Evolutionary conservation across 164 flowering plant species (phyloP).

Genomic region (Magnolia officinalis): DNA sequence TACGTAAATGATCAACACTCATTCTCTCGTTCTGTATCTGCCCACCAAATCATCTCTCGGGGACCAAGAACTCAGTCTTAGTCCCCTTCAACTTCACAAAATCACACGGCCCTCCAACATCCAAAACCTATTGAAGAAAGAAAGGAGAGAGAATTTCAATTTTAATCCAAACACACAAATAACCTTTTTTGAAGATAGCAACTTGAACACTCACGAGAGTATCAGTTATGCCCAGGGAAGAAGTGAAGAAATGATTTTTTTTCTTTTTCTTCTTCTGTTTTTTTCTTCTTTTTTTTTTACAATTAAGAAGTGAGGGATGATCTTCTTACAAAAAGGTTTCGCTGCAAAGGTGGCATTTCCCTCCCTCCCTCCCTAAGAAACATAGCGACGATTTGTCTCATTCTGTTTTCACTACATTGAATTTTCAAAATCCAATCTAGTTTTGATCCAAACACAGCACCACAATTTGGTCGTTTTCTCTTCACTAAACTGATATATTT

Average conservation of each 20-base stretch:
- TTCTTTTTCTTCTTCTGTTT: too few relatives aligned
- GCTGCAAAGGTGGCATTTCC: not conserved
- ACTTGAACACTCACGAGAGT: not conserved
- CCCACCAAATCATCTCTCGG: conserved; percentile 35
- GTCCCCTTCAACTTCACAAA: conserved; percentile 49
- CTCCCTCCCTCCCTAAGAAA: not conserved
- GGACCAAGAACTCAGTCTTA: conserved; percentile 72
- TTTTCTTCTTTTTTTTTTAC: not conserved
- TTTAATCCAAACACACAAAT: not conserved
- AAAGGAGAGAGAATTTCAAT: not conserved
- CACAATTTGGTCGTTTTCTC: too few relatives aligned
- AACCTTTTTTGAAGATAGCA: not conserved
- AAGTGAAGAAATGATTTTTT: not conserved
- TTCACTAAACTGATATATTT: too few relatives aligned
- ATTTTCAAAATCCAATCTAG: too few relatives aligned
- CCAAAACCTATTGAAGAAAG: conserved; percentile 14
- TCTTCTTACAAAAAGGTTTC: not conserved
- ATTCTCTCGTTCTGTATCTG: conserved; percentile 32
- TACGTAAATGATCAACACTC: conserved; percentile 37
- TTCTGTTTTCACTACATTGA: too few relatives aligned
- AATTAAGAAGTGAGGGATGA: not conserved
- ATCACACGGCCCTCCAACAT: conserved; percentile 12
- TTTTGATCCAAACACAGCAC: too few relatives aligned
- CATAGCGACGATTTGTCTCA: too few relatives aligned
- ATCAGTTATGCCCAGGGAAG: not conserved